Base-by-base conservation (phyloP, 805 yeast species). In the Candida piceae region DNA sequence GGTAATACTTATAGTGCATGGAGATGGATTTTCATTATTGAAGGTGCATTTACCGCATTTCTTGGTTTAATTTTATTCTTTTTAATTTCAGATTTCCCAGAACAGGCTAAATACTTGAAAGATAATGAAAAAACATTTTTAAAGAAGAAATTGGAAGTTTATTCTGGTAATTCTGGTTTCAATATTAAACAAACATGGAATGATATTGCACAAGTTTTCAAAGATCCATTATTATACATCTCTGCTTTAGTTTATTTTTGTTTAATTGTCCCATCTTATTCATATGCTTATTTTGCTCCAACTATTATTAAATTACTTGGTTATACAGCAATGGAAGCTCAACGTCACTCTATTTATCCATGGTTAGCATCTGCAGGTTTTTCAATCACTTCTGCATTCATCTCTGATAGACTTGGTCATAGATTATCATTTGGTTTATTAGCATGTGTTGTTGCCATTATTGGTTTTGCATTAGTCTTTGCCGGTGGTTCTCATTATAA, bases 341-440 rank as follows among this genome's bases (percentile, higher is more conserved):
- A 87, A 58, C 73, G 81, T 38, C 80, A 80, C 62, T 82, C 95
- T 0, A 84, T 87, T 33, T 88, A 86, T 47, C 94, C 95, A 16
- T 87, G 94, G 89, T 67, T 84, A 29, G 63, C 71, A 20, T 84
- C 95, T 0, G 82, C 86, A 52, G 87, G 81, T 5, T 63, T 73
- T 23, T 73, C 80, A 30, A 78, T 80, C 61, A 49, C 74, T 4
- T 44, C 72, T n/a, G 90, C 95, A 0, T 63, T 67, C 40, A 44
- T 69, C 39, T 80, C 93, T 1, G 95, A 86, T 55, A 58, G 52
- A 32, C 36, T 63, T 16, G 64, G 71, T 42, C 52, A 55, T 25
- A 68, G 87, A 61, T 55, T 71, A 16, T 67, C 69, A 33, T 66
- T 62, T 43, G 67, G 66, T 11, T 15, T 66, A 9, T 32, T 53